Percentiles rank a stretch among this genome's conserved stretches.
Conservation (phyloP, 2,329 filamentous ascomycete species). For the Aspergillus sojae region DNA sequence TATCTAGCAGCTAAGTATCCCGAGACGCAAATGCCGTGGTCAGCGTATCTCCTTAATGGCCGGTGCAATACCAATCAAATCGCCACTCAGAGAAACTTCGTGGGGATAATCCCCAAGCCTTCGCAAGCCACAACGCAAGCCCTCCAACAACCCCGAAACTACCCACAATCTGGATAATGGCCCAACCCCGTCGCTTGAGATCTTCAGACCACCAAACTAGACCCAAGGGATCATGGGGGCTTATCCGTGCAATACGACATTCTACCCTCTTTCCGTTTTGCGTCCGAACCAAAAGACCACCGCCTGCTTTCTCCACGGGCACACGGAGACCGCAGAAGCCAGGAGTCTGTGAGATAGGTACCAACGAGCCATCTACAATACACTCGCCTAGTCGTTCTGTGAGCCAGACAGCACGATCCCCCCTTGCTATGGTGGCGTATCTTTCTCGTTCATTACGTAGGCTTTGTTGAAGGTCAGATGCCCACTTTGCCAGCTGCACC, state of each 20-base stretch:
- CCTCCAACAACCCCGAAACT: slow-evolving; percentile 75
- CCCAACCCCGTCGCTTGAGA: slow-evolving; percentile 65
- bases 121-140: slow-evolving; percentile 64
- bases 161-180: slow-evolving; percentile 73
- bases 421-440: slow-evolving; percentile 65
- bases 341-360: slow-evolving; percentile 51
- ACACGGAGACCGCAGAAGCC: slow-evolving; percentile 30
- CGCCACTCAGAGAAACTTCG: slow-evolving; percentile 35
- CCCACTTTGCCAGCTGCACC: slow-evolving; percentile 79
- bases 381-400: slow-evolving; percentile 68
- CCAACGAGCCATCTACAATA: slow-evolving; percentile 65
- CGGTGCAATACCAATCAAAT: slow-evolving; percentile 27
- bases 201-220: slow-evolving; percentile 70
- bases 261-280: slow-evolving; percentile 31
- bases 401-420: slow-evolving; percentile 70
- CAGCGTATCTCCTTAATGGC: slow-evolving; percentile 8
- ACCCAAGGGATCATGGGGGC: slow-evolving; percentile 76
- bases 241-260: slow-evolving; percentile 42
- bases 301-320: slow-evolving; percentile 27
- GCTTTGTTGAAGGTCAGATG: slow-evolving; percentile 75
- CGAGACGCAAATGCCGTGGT: background rate
- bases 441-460: slow-evolving; percentile 71
- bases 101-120: slow-evolving; percentile 42
- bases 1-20: background rate
- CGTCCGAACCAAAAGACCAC: slow-evolving; percentile 27